Evolutionary conservation across 2,329 filamentous ascomycete genomes (phyloP).

Genomic region (Colletotrichum viniferum): DNA sequence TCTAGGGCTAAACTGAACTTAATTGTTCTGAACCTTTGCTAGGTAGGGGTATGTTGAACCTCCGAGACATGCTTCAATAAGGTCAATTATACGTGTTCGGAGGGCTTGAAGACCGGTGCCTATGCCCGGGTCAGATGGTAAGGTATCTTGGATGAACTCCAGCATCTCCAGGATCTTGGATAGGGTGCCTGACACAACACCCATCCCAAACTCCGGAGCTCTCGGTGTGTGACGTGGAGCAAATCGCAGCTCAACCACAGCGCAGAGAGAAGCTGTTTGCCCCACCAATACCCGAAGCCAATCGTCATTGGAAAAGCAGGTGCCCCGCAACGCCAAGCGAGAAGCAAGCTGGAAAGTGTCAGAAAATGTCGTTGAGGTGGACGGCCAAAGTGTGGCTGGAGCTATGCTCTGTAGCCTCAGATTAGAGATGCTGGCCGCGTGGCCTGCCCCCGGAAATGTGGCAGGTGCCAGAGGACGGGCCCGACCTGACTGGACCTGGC

Average conservation of each 20-base stretch:
- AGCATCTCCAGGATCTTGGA: neutral
- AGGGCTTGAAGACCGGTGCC: neutral
- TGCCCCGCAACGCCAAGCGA: neutral
- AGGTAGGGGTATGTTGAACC: neutral
- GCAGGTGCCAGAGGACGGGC: neutral
- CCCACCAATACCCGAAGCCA: constrained; percentile 6
- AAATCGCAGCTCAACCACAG: neutral
- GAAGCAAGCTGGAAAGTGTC: neutral
- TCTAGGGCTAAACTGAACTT: neutral
- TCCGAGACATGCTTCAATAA: neutral
- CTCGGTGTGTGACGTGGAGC: neutral
- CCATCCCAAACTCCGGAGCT: neutral
- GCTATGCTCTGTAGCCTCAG: neutral
- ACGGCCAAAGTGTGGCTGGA: neutral
- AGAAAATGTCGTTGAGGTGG: neutral
- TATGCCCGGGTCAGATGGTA: neutral
- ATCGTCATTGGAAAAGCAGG: neutral
- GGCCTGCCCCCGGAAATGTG: neutral
- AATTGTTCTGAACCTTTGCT: neutral
- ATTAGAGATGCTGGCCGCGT: neutral
- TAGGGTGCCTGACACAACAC: neutral
- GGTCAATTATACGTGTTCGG: neutral
- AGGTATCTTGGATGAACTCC: neutral
- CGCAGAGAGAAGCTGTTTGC: neutral
- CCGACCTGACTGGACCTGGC: neutral